Evolutionary conservation across 345 rosid genomes (phyloP), one percentile per base, ranked within the genome.

Genomic region (Salix suchowensis): DNA sequence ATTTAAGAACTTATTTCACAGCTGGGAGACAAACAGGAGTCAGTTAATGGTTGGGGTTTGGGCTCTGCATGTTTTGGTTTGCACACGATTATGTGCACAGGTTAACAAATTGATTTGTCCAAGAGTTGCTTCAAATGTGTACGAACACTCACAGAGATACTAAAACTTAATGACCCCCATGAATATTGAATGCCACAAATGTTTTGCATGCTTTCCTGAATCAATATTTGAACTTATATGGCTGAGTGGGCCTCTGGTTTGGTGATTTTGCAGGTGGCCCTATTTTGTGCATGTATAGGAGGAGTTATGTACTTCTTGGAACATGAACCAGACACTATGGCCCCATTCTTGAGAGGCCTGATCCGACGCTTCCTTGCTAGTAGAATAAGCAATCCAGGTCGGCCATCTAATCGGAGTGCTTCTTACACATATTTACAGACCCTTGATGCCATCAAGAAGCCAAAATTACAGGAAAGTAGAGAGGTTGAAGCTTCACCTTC

Each of bases 281-380:
- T 96, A 70, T 96, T 94, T 76, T 92, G 97, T 84, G 96, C 92
- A 34, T 96, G 97, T 83, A 96, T 96, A 97, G 99, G 99, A 84
- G 99, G 97, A 85, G 85, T 96, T 39, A 96, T 94, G 99, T 96
- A 96, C 84, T 96, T 88, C 82, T 84, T 94, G 68, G 98, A 96
- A 81, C 71, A 96, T 67, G 99, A 96, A 74, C 99, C 99, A 0
- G 92, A 92, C 75, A 96, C 99, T 16, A 88, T 96, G 98, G 90
- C 99, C 73, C 97, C 99, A 18, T 92, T 94, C 78, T 90, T 96
- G 58, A 86, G 97, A 80, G 90, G 95, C 72, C 86, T 96, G 71
- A 92, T 96, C 78, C 95, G 93, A 18, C 96, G 99, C 72, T 94
- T 96, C 88, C 90, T 96, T 58, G 90, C 98, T 40, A 96, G 99